These are phyloP conservation scores for Ligustrum vulgare DNA, from an alignment of 257 asterid genomes.

Conservation along the genomic window DNA sequence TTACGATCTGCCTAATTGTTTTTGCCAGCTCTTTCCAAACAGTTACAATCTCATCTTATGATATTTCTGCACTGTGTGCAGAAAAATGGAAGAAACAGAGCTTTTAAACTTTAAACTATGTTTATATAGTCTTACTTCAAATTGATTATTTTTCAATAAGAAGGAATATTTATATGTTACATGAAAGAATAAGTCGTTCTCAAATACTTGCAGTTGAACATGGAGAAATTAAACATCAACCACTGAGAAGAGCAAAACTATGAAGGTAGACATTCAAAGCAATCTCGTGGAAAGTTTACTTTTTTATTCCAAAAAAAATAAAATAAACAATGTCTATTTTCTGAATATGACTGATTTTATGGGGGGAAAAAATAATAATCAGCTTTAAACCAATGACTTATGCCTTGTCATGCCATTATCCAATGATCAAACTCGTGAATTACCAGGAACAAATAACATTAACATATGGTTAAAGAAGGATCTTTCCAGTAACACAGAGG, in stretches of 20 bases:
- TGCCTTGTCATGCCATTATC: background rate
- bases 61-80: background rate
- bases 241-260: background rate
- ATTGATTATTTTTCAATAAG: background rate
- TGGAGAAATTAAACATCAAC: background rate
- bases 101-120: background rate
- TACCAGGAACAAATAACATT: background rate
- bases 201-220: background rate
- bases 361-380: background rate
- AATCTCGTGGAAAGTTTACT: background rate
- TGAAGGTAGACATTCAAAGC: background rate
- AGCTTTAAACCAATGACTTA: background rate
- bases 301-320: background rate
- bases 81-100: background rate
- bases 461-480: background rate
- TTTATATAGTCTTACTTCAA: background rate
- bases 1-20: background rate
- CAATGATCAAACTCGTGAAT: background rate
- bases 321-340: background rate
- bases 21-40: background rate
- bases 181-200: background rate
- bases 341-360: slow-evolving; percentile 3
- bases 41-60: background rate
- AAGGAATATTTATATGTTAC: background rate
- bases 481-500: background rate